Evolutionary conservation across 176 grass and related monocot genomes (phyloP), one percentile per base, ranked within the genome.

Genomic region (Hordeum marinum): DNA sequence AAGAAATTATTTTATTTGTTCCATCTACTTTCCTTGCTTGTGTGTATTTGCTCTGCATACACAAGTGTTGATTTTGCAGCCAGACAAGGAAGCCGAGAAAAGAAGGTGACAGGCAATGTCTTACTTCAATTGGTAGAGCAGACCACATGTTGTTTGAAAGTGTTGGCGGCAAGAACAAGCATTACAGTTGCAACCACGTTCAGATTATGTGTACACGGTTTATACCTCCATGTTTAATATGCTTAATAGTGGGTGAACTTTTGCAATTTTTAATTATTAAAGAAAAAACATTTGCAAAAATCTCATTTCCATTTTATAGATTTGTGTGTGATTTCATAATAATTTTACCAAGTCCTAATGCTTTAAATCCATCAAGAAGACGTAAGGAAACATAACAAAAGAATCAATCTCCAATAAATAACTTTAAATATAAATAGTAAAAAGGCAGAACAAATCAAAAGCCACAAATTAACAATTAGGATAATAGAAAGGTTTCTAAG

Each of bases 391-490:
- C 26, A 8, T 77, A 55, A 82, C 26, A 68, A 29, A 87, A 82
- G 27, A 68, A 5, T 26, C 14, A 10, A 76, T 59, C 12, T 46
- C 13, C 36, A 83, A 46, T 8, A 11, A 82, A 34, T 0, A 2
- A 46, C 25, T 72, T 58, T 17, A 43, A 85, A 75, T 68, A 34
- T 37, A 41, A 59, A 48, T 6, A 80, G 27, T 80, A 29, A 62
- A 62, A 52, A 52, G 48, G 68, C 37, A 74, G 34, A 83, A 63
- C 1, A 65, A 87, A 65, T 27, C 0, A 79, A 85, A 15, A 52
- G 80, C 17, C 0, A 52, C 57, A 54, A 63, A 92, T 4, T 4
- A 65, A 79, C 52, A 85, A 62, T 34, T 27, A 71, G 15, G 79
- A 59, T 6, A 85, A 75, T 27, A 78, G 48, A 65, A 36, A 21